phyloP scores from a whole-genome alignment of 208 protist species.

The Leishmania tropica region DNA sequence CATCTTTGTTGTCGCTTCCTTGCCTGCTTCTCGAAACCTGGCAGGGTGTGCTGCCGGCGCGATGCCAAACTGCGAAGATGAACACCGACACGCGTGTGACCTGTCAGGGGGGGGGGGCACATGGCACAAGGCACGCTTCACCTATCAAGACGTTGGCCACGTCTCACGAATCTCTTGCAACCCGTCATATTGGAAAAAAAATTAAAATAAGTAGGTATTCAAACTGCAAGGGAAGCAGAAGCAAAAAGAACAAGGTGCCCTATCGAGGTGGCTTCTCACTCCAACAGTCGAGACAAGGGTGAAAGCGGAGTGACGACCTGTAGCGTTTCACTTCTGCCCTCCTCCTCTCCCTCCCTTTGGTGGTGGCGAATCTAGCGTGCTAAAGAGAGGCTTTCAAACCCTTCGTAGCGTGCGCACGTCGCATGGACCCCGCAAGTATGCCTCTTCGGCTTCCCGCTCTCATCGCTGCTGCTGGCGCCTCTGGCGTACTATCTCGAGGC shows the following conservation, averaged over 20 bases:
- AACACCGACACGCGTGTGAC: no score
- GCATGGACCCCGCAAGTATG: neutral
- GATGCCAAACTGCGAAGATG: no score
- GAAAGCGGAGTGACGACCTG: neutral
- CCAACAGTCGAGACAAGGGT: neutral
- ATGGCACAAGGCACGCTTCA: no score
- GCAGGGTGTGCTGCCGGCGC: no score
- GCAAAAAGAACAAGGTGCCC: neutral
- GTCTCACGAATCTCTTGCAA: no score
- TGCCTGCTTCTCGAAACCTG: no score
- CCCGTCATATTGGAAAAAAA: no score
- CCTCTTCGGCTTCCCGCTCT: conserved; percentile 4
- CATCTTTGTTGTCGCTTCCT: no score
- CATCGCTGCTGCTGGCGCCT: conserved; percentile 11
- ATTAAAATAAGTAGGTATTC: no score
- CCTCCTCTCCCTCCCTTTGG: neutral
- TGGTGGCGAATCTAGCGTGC: neutral
- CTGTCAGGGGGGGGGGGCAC: no score
- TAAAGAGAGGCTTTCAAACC: neutral
- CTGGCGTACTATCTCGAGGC: neutral
- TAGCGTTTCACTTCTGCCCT: neutral
- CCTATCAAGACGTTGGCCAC: no score
- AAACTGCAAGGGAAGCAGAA: neutral
- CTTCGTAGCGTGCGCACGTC: neutral
- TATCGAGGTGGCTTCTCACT: neutral